Conservation (phyloP, 768 basidiomycete species). For the Tulasnella sp. region DNA sequence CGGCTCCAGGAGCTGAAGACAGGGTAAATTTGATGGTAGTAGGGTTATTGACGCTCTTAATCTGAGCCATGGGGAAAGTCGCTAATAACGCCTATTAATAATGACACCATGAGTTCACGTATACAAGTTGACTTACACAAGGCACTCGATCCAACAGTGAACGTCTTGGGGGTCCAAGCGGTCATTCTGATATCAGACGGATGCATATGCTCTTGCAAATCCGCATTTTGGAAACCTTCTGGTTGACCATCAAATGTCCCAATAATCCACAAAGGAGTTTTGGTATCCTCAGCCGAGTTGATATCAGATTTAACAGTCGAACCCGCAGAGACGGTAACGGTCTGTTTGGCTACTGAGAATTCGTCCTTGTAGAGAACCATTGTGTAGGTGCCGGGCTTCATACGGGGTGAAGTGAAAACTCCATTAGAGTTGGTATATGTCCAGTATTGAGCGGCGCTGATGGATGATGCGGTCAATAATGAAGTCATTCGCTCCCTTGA, state of each 20-base stretch:
- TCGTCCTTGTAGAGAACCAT: conserved; percentile 36
- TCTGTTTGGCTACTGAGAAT: conserved; percentile 33
- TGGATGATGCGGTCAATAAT: conserved; percentile 23
- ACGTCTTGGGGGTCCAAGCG: conserved; percentile 4
- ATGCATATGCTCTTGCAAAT: conserved; percentile 1
- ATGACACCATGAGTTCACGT: neutral
- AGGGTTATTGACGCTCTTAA: conserved; percentile 36
- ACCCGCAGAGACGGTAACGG: conserved; percentile 33
- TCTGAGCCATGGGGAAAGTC: conserved; percentile 40
- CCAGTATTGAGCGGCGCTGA: conserved; percentile 38
- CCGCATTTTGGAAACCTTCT: conserved; percentile 35
- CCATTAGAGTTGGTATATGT: conserved; percentile 30
- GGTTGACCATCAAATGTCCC: conserved; percentile 5
- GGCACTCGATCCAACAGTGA: conserved; percentile 4
- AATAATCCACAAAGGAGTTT: neutral
- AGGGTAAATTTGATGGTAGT: conserved; percentile 24
- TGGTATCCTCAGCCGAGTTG: conserved; percentile 17
- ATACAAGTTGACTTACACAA: neutral
- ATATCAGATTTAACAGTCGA: conserved; percentile 26
- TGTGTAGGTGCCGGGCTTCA: conserved; percentile 40
- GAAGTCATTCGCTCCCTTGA: too few species aligned
- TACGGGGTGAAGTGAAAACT: conserved; percentile 33
- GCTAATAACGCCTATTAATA: neutral
- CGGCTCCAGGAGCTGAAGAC: conserved; percentile 31
- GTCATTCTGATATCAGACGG: neutral